These are phyloP conservation scores for Diddensiella transvaalensis DNA, from an alignment of 805 yeast species.

Conservation along the genomic window DNA sequence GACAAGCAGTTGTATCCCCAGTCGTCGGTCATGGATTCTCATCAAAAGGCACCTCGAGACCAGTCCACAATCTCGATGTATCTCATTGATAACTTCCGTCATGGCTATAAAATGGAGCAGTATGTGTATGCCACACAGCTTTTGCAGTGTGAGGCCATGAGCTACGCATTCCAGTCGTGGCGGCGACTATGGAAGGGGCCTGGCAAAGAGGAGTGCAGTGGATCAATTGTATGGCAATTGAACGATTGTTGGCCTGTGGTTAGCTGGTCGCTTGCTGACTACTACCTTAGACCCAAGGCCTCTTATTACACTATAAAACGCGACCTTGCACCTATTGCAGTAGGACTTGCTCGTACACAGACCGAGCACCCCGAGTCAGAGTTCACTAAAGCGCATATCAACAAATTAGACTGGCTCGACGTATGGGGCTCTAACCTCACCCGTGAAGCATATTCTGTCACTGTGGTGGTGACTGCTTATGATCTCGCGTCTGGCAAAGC, in stretches of 20 bases:
- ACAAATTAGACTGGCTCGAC: not conserved
- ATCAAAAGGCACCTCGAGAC: slow-evolving; percentile 46
- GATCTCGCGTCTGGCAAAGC: slow-evolving; percentile 4
- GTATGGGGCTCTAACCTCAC: slow-evolving; percentile 1
- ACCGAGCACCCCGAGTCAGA: slow-evolving; percentile 28
- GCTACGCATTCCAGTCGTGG: slow-evolving; percentile 43
- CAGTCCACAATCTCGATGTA: slow-evolving; percentile 43
- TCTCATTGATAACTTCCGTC: slow-evolving; percentile 42
- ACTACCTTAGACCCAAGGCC: slow-evolving; percentile 40
- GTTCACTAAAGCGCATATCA: slow-evolving; percentile 8
- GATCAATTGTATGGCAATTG: slow-evolving; percentile 50
- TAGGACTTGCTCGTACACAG: too few species aligned
- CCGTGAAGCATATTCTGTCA: not conserved
- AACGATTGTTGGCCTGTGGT: slow-evolving; percentile 52
- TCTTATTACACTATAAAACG: slow-evolving; percentile 46
- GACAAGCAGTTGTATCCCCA: slow-evolving; percentile 41
- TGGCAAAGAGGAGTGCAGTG: slow-evolving; percentile 38
- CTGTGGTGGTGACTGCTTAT: not conserved
- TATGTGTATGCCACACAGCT: slow-evolving; percentile 51
- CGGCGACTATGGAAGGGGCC: slow-evolving; percentile 42
- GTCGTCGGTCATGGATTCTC: slow-evolving; percentile 41
- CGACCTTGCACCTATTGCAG: slow-evolving; percentile 33
- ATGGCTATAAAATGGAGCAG: slow-evolving; percentile 35
- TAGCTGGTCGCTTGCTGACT: slow-evolving; percentile 47
- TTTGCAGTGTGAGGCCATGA: slow-evolving; percentile 48